Evolutionary conservation across 108 stramenopile species (phyloP).

Genomic region (Nitzschia inconspicua): DNA sequence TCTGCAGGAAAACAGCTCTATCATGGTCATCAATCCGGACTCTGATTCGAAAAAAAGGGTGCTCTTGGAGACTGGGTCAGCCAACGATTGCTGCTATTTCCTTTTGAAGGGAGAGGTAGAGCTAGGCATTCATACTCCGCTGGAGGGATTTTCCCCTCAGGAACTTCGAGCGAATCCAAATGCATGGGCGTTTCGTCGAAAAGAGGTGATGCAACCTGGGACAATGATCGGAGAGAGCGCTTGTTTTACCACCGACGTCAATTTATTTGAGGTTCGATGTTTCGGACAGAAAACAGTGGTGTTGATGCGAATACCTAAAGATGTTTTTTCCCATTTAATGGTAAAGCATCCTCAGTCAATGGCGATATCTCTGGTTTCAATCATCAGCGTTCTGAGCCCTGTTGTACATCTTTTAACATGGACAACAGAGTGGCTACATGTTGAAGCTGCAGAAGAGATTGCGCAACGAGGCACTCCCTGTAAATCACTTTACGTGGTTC

Average conservation of each 20-base stretch:
- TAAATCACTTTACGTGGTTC: slow-evolving; percentile 44
- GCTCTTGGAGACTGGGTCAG: slow-evolving; percentile 10
- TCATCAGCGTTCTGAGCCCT: slow-evolving; percentile 31
- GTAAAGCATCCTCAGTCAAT: slow-evolving; percentile 31
- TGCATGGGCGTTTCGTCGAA: slow-evolving; percentile 11
- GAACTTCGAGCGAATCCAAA: not conserved
- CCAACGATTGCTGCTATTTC: slow-evolving; percentile 12
- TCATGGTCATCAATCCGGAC: not conserved
- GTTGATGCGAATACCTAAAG: slow-evolving; percentile 34
- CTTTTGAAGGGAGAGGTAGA: slow-evolving; percentile 24
- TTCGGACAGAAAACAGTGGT: slow-evolving; percentile 9
- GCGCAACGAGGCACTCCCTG: slow-evolving; percentile 35
- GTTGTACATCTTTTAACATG: slow-evolving; percentile 41
- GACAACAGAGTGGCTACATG: slow-evolving; percentile 43
- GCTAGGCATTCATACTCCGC: slow-evolving; percentile 8
- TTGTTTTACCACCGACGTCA: slow-evolving; percentile 40
- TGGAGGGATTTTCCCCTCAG: not conserved
- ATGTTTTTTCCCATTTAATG: slow-evolving; percentile 27
- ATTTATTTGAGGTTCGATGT: slow-evolving; percentile 27
- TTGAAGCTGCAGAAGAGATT: slow-evolving; percentile 41
- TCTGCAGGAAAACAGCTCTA: slow-evolving; percentile 3
- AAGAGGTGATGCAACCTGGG: slow-evolving; percentile 19
- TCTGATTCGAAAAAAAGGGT: slow-evolving; percentile 1
- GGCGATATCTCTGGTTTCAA: slow-evolving; percentile 23
- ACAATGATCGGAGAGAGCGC: slow-evolving; percentile 32